A percentile compares a stretch with the other conserved stretches of the same genome.
Evolutionary conservation across 805 yeast genomes (phyloP).

Genomic region (Maudiozyma serrabonitensis): DNA sequence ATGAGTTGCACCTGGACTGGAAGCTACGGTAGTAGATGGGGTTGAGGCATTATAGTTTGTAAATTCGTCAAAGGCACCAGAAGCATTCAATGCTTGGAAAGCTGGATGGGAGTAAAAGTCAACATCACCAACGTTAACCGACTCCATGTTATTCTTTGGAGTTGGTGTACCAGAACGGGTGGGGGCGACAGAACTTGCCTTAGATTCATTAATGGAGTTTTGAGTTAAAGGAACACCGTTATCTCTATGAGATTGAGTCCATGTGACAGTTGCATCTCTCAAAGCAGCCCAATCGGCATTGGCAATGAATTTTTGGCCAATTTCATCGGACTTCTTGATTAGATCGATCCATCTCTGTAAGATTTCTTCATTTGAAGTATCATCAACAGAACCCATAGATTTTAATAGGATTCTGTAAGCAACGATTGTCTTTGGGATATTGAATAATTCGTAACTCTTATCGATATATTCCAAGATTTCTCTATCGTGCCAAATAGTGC

Average conservation of each 20-base stretch:
- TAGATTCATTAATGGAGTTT: slow-evolving; percentile 2
- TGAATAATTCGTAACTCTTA: slow-evolving; percentile 47
- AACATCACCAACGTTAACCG: slow-evolving; percentile 8
- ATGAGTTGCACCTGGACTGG: slow-evolving; percentile 8
- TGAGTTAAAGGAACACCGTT: slow-evolving; percentile 4
- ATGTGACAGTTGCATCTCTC: slow-evolving; percentile 57
- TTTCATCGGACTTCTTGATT: slow-evolving; percentile 39
- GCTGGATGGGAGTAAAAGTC: slow-evolving; percentile 29
- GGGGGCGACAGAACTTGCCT: slow-evolving; percentile 5
- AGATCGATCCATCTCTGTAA: slow-evolving; percentile 46
- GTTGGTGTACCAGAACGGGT: slow-evolving; percentile 10
- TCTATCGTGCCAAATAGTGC: slow-evolving; percentile 58
- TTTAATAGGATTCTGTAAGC: slow-evolving; percentile 65
- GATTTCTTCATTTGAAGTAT: slow-evolving; percentile 44
- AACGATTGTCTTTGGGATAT: slow-evolving; percentile 54
- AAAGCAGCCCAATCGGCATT: slow-evolving; percentile 80
- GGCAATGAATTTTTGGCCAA: slow-evolving; percentile 55
- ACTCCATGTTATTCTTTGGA: slow-evolving; percentile 3
- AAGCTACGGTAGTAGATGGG: slow-evolving; percentile 7
- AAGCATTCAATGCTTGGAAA: slow-evolving; percentile 30
- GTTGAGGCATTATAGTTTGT: slow-evolving; percentile 7
- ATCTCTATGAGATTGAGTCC: slow-evolving; percentile 24
- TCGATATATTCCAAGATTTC: slow-evolving; percentile 55
- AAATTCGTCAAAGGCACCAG: slow-evolving; percentile 31
- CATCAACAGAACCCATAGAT: slow-evolving; percentile 55